A percentile compares a stretch with the other conserved stretches of the same genome.
Evolutionary conservation across 2,329 filamentous ascomycete species (phyloP).

Genomic region (Penicillium rolfsii): DNA sequence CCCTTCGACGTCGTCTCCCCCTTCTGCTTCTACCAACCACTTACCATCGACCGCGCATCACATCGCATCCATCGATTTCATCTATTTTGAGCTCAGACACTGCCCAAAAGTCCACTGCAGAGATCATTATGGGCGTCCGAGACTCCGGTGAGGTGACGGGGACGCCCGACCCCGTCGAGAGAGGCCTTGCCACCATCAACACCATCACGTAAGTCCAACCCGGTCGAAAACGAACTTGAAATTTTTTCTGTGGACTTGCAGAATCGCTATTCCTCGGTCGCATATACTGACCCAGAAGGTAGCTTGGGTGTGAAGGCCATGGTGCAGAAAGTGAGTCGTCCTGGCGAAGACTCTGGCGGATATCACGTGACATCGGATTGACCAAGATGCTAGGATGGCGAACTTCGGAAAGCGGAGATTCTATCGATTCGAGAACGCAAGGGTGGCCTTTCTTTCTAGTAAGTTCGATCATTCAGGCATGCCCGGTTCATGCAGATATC

Average conservation of each 20-base stretch:
- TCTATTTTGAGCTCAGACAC: conserved; percentile 14
- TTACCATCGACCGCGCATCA: conserved; percentile 17
- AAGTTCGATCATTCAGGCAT: conserved; percentile 23
- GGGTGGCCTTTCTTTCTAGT: conserved; percentile 84
- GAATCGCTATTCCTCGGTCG: conserved; percentile 38
- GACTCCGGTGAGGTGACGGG: conserved; percentile 58
- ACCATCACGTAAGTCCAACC: conserved; percentile 69
- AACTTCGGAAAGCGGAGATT: conserved; percentile 90
- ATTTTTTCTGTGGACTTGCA: conserved; percentile 8
- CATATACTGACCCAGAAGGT: conserved; percentile 36
- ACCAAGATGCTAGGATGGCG: conserved; percentile 63
- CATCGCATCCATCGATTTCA: conserved; percentile 24
- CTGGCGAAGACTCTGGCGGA: conserved; percentile 24
- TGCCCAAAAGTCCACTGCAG: conserved; percentile 3
- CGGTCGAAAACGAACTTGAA: conserved; percentile 5
- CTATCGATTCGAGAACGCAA: conserved; percentile 91
- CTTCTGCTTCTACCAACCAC: conserved; percentile 16
- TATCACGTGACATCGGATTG: conserved; percentile 39
- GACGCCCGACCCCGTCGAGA: conserved; percentile 67
- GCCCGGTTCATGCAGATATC: background rate
- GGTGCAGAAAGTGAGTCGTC: conserved; percentile 66
- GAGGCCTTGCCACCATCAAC: conserved; percentile 80
- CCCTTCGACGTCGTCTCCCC: conserved; percentile 2
- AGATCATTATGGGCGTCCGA: conserved; percentile 56
- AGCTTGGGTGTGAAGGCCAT: conserved; percentile 70